Evolutionary conservation across 2,329 filamentous ascomycete species (phyloP), one percentile per base, ranked within the genome.

Genomic region (Fusarium sambucinum): DNA sequence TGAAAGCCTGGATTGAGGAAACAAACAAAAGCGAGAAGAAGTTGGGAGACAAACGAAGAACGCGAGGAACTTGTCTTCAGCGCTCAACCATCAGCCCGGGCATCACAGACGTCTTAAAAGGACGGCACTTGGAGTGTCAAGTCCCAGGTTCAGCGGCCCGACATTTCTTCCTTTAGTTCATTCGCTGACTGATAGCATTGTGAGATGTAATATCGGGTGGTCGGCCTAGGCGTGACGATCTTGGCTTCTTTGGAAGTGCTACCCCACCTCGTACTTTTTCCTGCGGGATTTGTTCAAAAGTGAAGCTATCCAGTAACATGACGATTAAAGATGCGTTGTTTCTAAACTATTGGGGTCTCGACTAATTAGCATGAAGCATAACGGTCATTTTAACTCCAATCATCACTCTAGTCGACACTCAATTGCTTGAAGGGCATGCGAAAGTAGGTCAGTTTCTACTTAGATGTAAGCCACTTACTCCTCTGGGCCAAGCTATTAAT

Each of bases 181-280:
- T 37, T 38, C 16, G n/a, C n/a, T n/a, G n/a, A 10, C 35, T 58
- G 59, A 53, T 52, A 37, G 14, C 35, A 42, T 23, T n/a, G 14
- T 29, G 32, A 32, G 27, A 52, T 54, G 53, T 63, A 59, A 59
- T 59, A 44, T 64, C 45, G 53, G 53, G 53, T 61, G 47, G 48
- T 61, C 44, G 55, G 65, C 40, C 42, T 45, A 23, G 44, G 1
- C 32, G 41, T 19, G 66, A 21, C 55, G 66, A 68, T 68, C 66
- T 62, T 68, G n/a, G 19, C 44, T 66, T 35, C 32, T 58, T 68
- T 62, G 12, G 56, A 53, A 12, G 13, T 6, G 17, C 11, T 62
- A 52, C 66, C 66, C 66, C 66, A 41, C 66, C 44, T 40, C 11
- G 30, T 23, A 44, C 42, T 42, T 44, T 44, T 57, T 33, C 6